Evolutionary conservation across 768 basidiomycete species (phyloP).

Genomic region (Hericium coralloides): DNA sequence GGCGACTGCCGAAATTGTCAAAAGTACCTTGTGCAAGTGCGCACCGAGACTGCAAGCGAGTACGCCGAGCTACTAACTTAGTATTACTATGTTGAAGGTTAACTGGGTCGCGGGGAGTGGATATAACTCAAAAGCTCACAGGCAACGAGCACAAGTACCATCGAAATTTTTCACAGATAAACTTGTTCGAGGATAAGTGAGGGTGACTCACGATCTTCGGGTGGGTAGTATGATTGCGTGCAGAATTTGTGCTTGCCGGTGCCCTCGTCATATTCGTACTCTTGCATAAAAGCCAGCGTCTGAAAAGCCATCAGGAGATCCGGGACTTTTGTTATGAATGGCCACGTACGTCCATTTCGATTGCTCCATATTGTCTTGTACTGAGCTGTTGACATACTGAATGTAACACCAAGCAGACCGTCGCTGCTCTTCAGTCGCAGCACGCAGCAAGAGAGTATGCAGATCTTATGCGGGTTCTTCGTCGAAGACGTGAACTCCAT

Average conservation of each 20-base stretch:
- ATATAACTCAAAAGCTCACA: too few relatives aligned
- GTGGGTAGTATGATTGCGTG: conserved; percentile 1
- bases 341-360: conserved; percentile 5
- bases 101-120: too few relatives aligned
- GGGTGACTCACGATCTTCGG: too few relatives aligned
- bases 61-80: too few relatives aligned
- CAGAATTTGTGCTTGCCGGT: conserved; percentile 10
- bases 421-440: not conserved
- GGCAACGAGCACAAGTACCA: too few relatives aligned
- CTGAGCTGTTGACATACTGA: not conserved
- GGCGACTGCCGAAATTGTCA: too few relatives aligned
- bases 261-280: conserved; percentile 13
- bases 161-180: too few relatives aligned
- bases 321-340: conserved; percentile 13
- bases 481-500: not conserved
- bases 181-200: too few relatives aligned
- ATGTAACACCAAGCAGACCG: not conserved
- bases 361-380: not conserved
- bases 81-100: too few relatives aligned
- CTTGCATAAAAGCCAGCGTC: conserved; percentile 13
- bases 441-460: not conserved
- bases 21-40: too few relatives aligned
- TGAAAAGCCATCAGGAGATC: conserved; percentile 11
- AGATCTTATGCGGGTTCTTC: not conserved
- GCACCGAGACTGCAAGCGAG: too few relatives aligned